Percentiles rank a stretch among this genome's conserved stretches.
Conservation (phyloP, 768 basidiomycete genomes). For the Porpolomopsis calyptriformis region DNA sequence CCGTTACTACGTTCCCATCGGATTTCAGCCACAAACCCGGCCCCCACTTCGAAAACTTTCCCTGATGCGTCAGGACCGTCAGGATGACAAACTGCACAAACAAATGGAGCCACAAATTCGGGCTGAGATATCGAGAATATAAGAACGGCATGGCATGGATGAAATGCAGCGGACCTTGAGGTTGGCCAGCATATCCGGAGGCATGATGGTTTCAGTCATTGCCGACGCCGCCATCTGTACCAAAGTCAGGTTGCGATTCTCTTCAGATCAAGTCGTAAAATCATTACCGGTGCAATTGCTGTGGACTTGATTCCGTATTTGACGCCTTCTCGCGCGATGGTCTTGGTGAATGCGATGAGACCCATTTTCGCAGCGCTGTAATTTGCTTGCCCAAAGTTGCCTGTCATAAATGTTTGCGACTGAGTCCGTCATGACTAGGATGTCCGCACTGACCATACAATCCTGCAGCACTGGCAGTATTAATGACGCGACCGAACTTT, state of each 20-base stretch:
- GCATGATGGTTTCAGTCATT: slow-evolving; percentile 95
- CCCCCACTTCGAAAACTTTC: slow-evolving; percentile 85
- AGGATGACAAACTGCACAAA: slow-evolving; percentile 78
- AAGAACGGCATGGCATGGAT: slow-evolving; percentile 5
- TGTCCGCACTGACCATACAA: slow-evolving; percentile 56
- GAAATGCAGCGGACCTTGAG: slow-evolving; percentile 40
- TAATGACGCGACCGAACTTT: slow-evolving; percentile 89
- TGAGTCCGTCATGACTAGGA: neutral
- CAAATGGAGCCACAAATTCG: slow-evolving; percentile 86
- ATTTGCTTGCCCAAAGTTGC: slow-evolving; percentile 95
- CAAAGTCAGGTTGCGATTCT: neutral
- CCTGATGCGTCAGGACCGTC: slow-evolving; percentile 72
- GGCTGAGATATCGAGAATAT: slow-evolving; percentile 39
- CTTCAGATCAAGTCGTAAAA: neutral
- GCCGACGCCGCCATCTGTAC: slow-evolving; percentile 82
- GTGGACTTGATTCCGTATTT: slow-evolving; percentile 84
- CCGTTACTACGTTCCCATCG: slow-evolving; percentile 91
- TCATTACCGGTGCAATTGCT: slow-evolving; percentile 79
- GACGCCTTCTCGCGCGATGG: slow-evolving; percentile 82
- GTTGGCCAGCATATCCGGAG: slow-evolving; percentile 86
- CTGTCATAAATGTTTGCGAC: slow-evolving; percentile 23
- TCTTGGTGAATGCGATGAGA: slow-evolving; percentile 84
- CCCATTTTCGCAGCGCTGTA: slow-evolving; percentile 99
- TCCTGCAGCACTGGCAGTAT: slow-evolving; percentile 91
- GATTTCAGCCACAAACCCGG: slow-evolving; percentile 83